Base-by-base conservation (phyloP, 2,329 filamentous ascomycete genomes). In the Talaromyces sp. region DNA sequence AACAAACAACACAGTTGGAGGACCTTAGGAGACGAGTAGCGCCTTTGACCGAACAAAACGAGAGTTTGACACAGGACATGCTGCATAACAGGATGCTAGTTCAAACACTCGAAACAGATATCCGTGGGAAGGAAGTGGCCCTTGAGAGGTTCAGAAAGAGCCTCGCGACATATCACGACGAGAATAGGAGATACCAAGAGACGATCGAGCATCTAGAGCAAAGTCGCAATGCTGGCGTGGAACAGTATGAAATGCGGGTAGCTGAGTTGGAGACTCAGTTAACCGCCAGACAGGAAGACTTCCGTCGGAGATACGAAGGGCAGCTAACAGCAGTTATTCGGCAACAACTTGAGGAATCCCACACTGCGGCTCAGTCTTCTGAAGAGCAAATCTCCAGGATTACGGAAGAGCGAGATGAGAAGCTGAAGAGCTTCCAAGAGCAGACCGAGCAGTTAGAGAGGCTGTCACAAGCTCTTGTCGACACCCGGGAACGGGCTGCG, bases 191-290 rank as follows among this genome's bases (percentile, higher is more conserved):
- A 6, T 53, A 53, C 42, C 72, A 82, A 66, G 62, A 67, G 9
- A 69, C 81, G 11, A 74, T 82, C 55, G 72, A 68, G 13, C 67
- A 70, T 33, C 65, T 80, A 25, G 80, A 82, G 62, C 67, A 71
- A 9, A 73, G 80, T 33, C 75, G 76, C 36, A 58, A 66, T 2
- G 64, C 65, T 15, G 69, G 32, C 65, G 10, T 68, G 70, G 19
- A 66, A 70, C 5, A 63, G 68, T 71, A 75, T 42, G 63, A 62
- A 5, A 65, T 70, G 28, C 67, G 71, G 54, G 65, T 77, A 5
- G 70, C 70, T 0, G 65, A 72, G 13, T 69, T 81, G 22, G 68
- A 75, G 47, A 66, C 65, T 32, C 70, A 74, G 63, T 64, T 78
- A 65, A 67, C 11, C 74, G 78, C 62, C 67, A 72, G 47, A 15